Evolutionary conservation across 257 asterid genomes (phyloP).

Genomic region (Striga asiatica): DNA sequence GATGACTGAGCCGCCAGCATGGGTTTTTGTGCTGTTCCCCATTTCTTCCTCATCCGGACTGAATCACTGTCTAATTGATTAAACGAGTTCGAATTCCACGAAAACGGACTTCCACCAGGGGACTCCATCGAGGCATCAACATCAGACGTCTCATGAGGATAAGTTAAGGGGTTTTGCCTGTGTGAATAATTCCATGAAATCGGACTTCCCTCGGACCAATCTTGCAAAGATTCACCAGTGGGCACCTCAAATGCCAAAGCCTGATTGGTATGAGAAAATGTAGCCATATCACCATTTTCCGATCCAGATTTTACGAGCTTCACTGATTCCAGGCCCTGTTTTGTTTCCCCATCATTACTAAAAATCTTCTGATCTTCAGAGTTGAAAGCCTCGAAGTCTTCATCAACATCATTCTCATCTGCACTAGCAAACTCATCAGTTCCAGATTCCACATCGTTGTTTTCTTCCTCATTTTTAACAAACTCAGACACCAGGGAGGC

Average conservation of each 20-base stretch:
- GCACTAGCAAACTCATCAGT: slow-evolving; percentile 34
- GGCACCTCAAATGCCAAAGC: slow-evolving; percentile 46
- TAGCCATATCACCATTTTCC: slow-evolving; percentile 31
- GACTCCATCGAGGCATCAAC: slow-evolving; percentile 65
- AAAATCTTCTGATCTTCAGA: slow-evolving; percentile 16
- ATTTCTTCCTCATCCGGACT: slow-evolving; percentile 53
- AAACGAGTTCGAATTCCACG: slow-evolving; percentile 60
- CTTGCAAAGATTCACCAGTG: slow-evolving; percentile 31
- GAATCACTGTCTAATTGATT: slow-evolving; percentile 51
- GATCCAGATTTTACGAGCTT: slow-evolving; percentile 30
- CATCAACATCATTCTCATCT: slow-evolving; percentile 41
- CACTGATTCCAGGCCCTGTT: slow-evolving; percentile 12
- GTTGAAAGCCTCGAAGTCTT: slow-evolving; percentile 35
- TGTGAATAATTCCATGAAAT: slow-evolving; percentile 46
- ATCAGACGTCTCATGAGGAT: slow-evolving; percentile 65
- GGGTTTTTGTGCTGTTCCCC: slow-evolving; percentile 23
- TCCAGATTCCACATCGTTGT: slow-evolving; percentile 36
- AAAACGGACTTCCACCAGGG: slow-evolving; percentile 69
- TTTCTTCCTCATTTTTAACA: slow-evolving; percentile 29
- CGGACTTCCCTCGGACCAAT: slow-evolving; percentile 53
- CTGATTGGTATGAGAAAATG: slow-evolving; percentile 41
- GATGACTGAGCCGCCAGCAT: slow-evolving; percentile 34
- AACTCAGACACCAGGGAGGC: slow-evolving; percentile 29
- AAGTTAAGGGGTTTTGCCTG: slow-evolving; percentile 47
- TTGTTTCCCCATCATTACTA: slow-evolving; percentile 23